Evolutionary conservation across 2,329 filamentous ascomycete species (phyloP), one percentile per base, ranked within the genome.

Genomic region (Microsporum canis): DNA sequence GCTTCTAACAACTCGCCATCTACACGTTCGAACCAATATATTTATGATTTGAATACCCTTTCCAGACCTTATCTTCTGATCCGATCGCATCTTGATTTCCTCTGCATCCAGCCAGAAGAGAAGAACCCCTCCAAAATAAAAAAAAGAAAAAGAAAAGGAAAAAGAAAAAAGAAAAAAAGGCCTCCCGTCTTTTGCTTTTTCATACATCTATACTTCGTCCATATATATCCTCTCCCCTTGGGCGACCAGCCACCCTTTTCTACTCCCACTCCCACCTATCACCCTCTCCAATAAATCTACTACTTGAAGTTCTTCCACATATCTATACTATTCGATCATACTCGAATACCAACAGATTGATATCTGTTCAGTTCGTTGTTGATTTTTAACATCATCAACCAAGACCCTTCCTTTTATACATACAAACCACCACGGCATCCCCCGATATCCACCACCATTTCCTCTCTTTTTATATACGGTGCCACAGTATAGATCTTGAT

Each of bases 21-120:
- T 27, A 27, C 49, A 53, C 29, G 49, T 34, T 53, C 49, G 49
- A 43, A 53, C 49, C 49, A 53, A 53, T 53, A 53, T 53, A 33
- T 53, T 53, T 53, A 53, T 33, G 10, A 33, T 53, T n/a, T 17
- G 14, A 17, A 43, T 43, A 43, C 10, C 39, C 39, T 43, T 43
- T 53, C 6, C 27, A 53, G 49, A 53, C 49, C 27, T 53, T 53
- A 53, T 53, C 49, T 53, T 34, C 49, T 53, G 49, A 34, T 34
- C 31, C 27, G 31, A 53, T 53, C 31, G 49, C 29, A 53, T 53
- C 49, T 53, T 53, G 49, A 53, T 53, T 53, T 17, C 10, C 31
- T 53, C 27, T 53, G 49, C 49, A 34, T 31, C 49, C 49, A 47
- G 43, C 43, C 43, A 47, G 23, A 43, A 47, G 43, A 47, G 23